Conservation (phyloP, 2,329 filamentous ascomycete species). For the Botryosphaeria dothidea region DNA sequence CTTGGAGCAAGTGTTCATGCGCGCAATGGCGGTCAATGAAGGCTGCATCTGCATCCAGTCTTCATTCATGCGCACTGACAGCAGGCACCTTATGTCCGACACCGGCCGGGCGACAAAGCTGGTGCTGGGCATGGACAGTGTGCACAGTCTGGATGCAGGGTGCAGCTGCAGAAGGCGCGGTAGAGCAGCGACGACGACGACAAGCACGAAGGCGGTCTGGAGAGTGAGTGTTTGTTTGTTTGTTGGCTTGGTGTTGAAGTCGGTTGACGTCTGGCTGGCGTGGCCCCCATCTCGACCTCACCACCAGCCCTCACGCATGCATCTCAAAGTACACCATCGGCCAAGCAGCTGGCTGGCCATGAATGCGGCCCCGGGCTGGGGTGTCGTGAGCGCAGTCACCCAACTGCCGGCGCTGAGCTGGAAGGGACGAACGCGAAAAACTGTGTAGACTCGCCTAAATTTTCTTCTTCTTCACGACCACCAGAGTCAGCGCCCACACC, state of each 20-base stretch:
- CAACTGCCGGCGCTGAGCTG: conserved; percentile 20
- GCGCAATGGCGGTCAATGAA: conserved; percentile 8
- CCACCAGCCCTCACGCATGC: too few species aligned
- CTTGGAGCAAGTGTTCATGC: conserved; percentile 9
- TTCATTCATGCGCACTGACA: background rate
- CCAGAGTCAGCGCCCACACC: conserved; percentile 32
- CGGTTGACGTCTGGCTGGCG: too few species aligned
- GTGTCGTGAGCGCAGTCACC: too few species aligned
- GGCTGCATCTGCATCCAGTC: background rate
- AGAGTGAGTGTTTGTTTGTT: too few species aligned
- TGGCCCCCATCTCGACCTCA: too few species aligned
- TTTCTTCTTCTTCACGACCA: conserved; percentile 37
- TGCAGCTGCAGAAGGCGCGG: too few species aligned
- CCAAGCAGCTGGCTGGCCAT: too few species aligned
- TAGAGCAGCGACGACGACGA: too few species aligned
- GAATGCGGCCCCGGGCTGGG: too few species aligned
- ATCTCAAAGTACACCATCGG: too few species aligned
- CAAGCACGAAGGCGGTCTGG: too few species aligned
- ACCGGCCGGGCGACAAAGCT: background rate
- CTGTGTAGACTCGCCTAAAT: conserved; percentile 20
- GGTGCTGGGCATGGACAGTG: background rate
- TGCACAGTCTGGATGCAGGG: conserved; percentile 24
- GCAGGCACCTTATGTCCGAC: background rate
- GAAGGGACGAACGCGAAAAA: conserved; percentile 20
- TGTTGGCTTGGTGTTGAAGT: too few species aligned